Percentiles rank a stretch among this genome's conserved stretches.
Conservation (phyloP, 192 early-diverging fungal species). For the Allomyces arbusculus region DNA sequence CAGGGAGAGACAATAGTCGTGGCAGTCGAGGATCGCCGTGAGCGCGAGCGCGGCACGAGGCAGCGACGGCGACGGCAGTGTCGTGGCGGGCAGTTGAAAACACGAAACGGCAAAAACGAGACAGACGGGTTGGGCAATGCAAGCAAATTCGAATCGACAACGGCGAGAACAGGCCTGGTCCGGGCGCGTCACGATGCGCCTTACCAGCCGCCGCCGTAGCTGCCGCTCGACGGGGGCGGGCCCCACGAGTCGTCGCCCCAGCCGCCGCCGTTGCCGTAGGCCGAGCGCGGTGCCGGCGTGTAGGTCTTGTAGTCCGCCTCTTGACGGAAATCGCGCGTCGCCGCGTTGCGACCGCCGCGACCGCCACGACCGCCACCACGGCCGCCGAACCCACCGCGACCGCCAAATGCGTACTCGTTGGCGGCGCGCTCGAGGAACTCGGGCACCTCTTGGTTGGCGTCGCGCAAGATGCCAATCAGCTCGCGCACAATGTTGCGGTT, state of each 20-base stretch:
- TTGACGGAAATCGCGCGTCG: conserved; percentile 5
- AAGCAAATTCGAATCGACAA: too few species aligned
- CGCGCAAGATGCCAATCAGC: conserved; percentile 67
- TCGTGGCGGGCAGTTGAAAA: too few species aligned
- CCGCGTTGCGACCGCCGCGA: conserved; percentile 19
- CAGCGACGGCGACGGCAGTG: too few species aligned
- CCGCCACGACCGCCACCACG: conserved; percentile 30
- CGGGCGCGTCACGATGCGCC: too few species aligned
- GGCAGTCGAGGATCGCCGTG: too few species aligned
- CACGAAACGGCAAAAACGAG: too few species aligned
- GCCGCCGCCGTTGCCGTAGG: conserved; percentile 21
- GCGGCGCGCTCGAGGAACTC: conserved; percentile 53
- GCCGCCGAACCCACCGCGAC: conserved; percentile 17
- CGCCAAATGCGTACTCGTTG: conserved; percentile 25
- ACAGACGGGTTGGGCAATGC: too few species aligned
- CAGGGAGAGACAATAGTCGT: too few species aligned
- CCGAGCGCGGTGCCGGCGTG: conserved; percentile 11
- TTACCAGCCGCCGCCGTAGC: background rate
- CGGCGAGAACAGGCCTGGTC: too few species aligned
- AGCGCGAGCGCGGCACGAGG: too few species aligned
- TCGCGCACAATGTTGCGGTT: conserved; percentile 63
- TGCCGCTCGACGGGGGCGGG: background rate
- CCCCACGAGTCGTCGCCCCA: conserved; percentile 12
- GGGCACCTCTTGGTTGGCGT: conserved; percentile 89
- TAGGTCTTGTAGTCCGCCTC: conserved; percentile 16